phyloP scores from a whole-genome alignment of 768 basidiomycete species.

The Serendipita vermifera region DNA sequence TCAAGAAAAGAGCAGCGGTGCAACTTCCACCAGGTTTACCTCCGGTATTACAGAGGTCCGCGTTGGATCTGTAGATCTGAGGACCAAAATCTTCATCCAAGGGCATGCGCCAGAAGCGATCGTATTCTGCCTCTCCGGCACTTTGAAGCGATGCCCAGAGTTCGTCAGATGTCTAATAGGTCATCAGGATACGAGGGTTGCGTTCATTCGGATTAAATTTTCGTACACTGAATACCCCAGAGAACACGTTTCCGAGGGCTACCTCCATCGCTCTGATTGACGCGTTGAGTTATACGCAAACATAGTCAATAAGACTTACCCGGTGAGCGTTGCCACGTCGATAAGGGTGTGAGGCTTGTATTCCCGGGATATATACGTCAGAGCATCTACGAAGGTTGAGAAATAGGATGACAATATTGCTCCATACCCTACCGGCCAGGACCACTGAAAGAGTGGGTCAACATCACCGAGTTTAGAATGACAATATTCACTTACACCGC shows the following conservation, averaged over 20 bases:
- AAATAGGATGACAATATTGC: background rate
- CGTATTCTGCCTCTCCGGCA: conserved; percentile 63
- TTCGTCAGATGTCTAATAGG: conserved; percentile 47
- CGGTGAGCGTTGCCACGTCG: conserved; percentile 79
- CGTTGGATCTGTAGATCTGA: conserved; percentile 43
- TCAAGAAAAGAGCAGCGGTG: conserved; percentile 81
- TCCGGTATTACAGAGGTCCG: conserved; percentile 37
- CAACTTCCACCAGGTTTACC: conserved; percentile 58
- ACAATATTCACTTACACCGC: conserved; percentile 26
- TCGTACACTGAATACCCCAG: conserved; percentile 66
- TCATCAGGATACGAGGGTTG: background rate
- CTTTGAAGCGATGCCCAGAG: conserved; percentile 58
- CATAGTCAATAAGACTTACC: conserved; percentile 29
- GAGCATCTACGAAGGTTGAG: conserved; percentile 43
- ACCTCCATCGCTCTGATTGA: conserved; percentile 51
- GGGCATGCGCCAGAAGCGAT: conserved; percentile 82
- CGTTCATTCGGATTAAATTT: background rate
- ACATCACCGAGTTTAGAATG: too few relatives aligned
- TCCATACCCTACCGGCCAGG: conserved; percentile 41
- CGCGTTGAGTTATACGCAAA: background rate
- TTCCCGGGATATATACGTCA: conserved; percentile 66
- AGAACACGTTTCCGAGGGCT: conserved; percentile 62
- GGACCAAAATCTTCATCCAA: conserved; percentile 68
- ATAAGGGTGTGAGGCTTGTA: conserved; percentile 73
- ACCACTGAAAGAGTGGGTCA: conserved; percentile 27